Percentiles rank a stretch among this genome's conserved stretches.
Evolutionary conservation across 306 rosid species (phyloP).

Genomic region (Fagus crenata): DNA sequence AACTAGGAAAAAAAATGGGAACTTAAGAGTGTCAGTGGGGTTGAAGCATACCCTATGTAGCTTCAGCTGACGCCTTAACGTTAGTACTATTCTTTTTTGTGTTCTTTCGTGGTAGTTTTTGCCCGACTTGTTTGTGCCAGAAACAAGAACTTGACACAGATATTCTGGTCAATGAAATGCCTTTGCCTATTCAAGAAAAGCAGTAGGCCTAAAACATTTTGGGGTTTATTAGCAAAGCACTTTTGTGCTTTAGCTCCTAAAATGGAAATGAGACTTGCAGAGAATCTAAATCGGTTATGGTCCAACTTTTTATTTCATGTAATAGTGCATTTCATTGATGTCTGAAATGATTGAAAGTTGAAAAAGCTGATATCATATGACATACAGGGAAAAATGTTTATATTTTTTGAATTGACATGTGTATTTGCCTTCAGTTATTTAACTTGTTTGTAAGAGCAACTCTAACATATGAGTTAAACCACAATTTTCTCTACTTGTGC

Average conservation of each 20-base stretch:
- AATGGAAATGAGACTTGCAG: not conserved
- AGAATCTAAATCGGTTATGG: not conserved
- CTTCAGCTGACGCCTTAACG: slow-evolving; percentile 25
- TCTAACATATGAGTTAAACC: too few relatives aligned
- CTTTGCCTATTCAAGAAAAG: not conserved
- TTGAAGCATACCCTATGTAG: slow-evolving; percentile 19
- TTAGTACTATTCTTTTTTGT: slow-evolving; percentile 32
- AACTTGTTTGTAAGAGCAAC: too few relatives aligned
- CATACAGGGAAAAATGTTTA: too few relatives aligned
- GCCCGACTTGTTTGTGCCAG: slow-evolving; percentile 21
- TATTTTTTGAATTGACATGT: too few relatives aligned
- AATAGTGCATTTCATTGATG: not conserved
- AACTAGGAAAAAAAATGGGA: not conserved
- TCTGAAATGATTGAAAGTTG: not conserved
- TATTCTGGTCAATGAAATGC: not conserved
- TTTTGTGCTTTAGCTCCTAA: not conserved
- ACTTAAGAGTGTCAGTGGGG: slow-evolving; percentile 15
- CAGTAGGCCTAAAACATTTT: not conserved
- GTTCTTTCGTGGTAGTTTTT: slow-evolving; percentile 27
- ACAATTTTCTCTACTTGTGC: too few relatives aligned
- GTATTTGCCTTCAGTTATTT: too few relatives aligned
- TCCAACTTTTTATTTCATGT: not conserved
- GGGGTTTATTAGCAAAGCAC: not conserved
- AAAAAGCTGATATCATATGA: not conserved
- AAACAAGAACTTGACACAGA: not conserved